Base-by-base conservation (phyloP, 129 eudicot genomes). In the Glebionis coronaria region DNA sequence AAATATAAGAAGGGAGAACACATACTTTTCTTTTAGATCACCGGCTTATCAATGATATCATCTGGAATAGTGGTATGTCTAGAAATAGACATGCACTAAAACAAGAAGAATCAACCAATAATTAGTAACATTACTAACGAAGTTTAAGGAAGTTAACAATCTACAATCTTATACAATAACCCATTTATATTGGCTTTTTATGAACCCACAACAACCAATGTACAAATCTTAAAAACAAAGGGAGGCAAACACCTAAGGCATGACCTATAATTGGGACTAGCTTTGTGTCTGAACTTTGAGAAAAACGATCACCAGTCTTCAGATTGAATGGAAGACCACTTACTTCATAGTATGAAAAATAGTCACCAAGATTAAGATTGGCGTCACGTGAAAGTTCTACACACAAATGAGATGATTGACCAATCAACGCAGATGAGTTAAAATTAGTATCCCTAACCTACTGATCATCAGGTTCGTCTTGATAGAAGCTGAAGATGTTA, bases 391-490 rank as follows among this genome's bases (percentile, higher is more conserved):
- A 80, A 62, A 94, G 80, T 79, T 84, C 82, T 61, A 94, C 71
- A 52, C 97, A 89, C 53, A 94, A 44, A 23, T 78, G 82, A 63
- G 99, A 86, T 9, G 99, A 84, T 54, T 86, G 99, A 10, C 99
- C 95, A 14, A 94, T 87, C 19, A 86, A 63, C 16, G 1, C 61
- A 31, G 81, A 84, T 28, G 81, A 73, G 40, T 95, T 81, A 65
- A 87, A 89, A 70, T 94, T 97, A 10, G 88, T 87, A 56, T 93
- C 78, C 64, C 99, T 81, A 57, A 94, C 73, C 88, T 87, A 89
- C 16, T 84, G 90, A 56, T 89, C 97, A 44, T 86, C 99, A 1
- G 79, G 84, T 44, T 60, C 72, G 59, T 84, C 92, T 23, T 2
- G 56, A 58, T 27, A 81, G 59, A 9, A 88, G 79, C 49, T 78